Evolutionary conservation across 352 stramenopile genomes (phyloP).

Genomic region (Pythium oligandrum): DNA sequence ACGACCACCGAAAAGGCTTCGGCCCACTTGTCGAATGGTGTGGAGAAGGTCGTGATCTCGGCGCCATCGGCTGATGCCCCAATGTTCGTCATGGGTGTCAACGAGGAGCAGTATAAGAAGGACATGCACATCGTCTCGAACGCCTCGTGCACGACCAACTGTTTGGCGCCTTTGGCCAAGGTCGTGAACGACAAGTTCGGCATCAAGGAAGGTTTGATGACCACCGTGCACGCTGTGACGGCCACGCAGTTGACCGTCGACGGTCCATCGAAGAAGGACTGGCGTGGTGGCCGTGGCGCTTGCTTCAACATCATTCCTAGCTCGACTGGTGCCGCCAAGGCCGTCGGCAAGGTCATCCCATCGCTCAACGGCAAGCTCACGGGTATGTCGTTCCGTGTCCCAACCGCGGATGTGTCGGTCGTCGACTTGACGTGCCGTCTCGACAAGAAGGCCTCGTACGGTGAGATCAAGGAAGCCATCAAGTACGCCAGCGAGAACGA

Average conservation of each 20-base stretch:
- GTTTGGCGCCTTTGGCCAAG: slow-evolving; percentile 97
- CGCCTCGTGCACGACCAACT: slow-evolving; percentile 99
- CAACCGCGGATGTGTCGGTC: slow-evolving; percentile 86
- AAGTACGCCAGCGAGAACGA: slow-evolving; percentile 92
- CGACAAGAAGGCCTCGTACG: slow-evolving; percentile 92
- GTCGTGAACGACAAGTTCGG: slow-evolving; percentile 98
- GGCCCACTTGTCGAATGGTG: slow-evolving; percentile 90
- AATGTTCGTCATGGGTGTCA: slow-evolving; percentile 99
- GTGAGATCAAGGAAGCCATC: slow-evolving; percentile 96
- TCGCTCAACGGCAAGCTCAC: slow-evolving; percentile 91
- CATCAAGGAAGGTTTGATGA: slow-evolving; percentile 98
- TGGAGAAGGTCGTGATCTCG: slow-evolving; percentile 97
- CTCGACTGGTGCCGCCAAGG: slow-evolving; percentile 97
- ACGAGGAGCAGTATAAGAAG: slow-evolving; percentile 93
- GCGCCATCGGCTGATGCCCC: slow-evolving; percentile 97
- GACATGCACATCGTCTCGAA: slow-evolving; percentile 97
- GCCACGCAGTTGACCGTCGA: slow-evolving; percentile 98
- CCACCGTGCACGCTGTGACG: slow-evolving; percentile 98
- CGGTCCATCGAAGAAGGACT: slow-evolving; percentile 98
- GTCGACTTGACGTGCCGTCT: slow-evolving; percentile 86
- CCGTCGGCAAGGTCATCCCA: slow-evolving; percentile 98
- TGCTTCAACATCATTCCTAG: slow-evolving; percentile 99
- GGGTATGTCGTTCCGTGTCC: slow-evolving; percentile 90
- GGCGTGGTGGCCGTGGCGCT: slow-evolving; percentile 94
- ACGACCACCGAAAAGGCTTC: slow-evolving; percentile 89